Evolutionary conservation across 768 basidiomycete genomes (phyloP).

Genomic region (Lactarius pseudohatsudake): DNA sequence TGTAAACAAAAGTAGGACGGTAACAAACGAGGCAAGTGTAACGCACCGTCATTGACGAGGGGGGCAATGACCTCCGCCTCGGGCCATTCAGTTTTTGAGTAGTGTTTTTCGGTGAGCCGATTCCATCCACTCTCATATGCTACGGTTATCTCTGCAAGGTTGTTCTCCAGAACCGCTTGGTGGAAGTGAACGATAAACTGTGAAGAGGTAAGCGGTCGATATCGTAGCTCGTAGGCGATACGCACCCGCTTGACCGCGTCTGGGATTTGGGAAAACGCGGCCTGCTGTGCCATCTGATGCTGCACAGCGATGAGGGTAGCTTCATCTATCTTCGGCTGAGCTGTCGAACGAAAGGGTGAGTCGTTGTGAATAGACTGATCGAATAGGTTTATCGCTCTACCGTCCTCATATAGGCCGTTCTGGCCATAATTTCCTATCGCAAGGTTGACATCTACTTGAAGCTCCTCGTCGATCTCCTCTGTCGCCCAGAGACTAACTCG

Average conservation of each 20-base stretch:
- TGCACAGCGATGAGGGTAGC: constrained; percentile 69
- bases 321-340: constrained; percentile 69
- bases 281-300: constrained; percentile 81
- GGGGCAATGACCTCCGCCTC: constrained; percentile 95
- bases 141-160: constrained; percentile 84
- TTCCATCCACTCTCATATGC: constrained; percentile 99
- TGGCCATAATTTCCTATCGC: constrained; percentile 71
- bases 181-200: constrained; percentile 96
- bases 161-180: constrained; percentile 88
- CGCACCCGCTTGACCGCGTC: constrained; percentile 86
- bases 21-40: neutral
- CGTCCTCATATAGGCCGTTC: constrained; percentile 65
- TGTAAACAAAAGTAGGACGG: neutral
- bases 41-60: constrained; percentile 86
- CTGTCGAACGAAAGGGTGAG: constrained; percentile 26
- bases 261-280: constrained; percentile 79
- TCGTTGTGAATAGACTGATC: neutral
- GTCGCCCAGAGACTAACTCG: constrained; percentile 73
- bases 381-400: constrained; percentile 37
- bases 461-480: constrained; percentile 79
- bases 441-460: constrained; percentile 65
- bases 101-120: constrained; percentile 94
- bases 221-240: constrained; percentile 24
- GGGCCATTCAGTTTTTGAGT: constrained; percentile 93
- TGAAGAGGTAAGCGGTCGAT: neutral